Evolutionary conservation across 495 filamentous ascomycete genomes (phyloP), one percentile per base, ranked within the genome.

Genomic region (Talaromyces adpressus): DNA sequence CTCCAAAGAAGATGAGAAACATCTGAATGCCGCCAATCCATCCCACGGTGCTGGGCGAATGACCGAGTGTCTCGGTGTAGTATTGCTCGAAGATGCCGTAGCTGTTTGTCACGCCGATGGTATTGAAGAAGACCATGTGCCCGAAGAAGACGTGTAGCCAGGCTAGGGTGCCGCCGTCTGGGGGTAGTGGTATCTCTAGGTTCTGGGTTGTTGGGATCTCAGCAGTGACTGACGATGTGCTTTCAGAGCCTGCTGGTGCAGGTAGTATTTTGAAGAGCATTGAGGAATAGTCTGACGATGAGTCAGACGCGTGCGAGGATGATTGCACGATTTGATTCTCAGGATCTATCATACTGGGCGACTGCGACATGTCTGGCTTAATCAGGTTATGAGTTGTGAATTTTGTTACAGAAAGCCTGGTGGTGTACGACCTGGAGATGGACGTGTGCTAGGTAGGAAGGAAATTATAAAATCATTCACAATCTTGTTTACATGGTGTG

Each of bases 21-120:
- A 83, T 73, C 65, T 85, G 82, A 9, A 85, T 67, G 0, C 77
- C 78, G n/a, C 85, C 85, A 22, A 88, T 83, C 85, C 85, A 88
- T 14, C 83, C 82, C 18, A 87, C 82, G 32, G 75, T 71, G 1
- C 77, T 80, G 8, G 83, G 76, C 0, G 77, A 56, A 8, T 83
- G 68, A 4, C 70, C 59, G 4, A 59, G 9, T 0, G 71, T 71
- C 60, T 82, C 75, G 14, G 57, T 45, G 52, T 69, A 72, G 59
- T 67, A 70, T 20, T 62, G 53, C 34, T 76, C 63, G 62, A 71
- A 77, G 23, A 70, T 67, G 7, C 75, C 73, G 51, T 77, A 81
- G 16, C 66, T 70, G 59, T 77, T 77, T 25, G 68, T 57, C 65
- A 63, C 16, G 14, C 69, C 68, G 68, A 74, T 74, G 2, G 69